Base-by-base conservation (phyloP, 768 basidiomycete genomes). In the Lactarius psammicola region DNA sequence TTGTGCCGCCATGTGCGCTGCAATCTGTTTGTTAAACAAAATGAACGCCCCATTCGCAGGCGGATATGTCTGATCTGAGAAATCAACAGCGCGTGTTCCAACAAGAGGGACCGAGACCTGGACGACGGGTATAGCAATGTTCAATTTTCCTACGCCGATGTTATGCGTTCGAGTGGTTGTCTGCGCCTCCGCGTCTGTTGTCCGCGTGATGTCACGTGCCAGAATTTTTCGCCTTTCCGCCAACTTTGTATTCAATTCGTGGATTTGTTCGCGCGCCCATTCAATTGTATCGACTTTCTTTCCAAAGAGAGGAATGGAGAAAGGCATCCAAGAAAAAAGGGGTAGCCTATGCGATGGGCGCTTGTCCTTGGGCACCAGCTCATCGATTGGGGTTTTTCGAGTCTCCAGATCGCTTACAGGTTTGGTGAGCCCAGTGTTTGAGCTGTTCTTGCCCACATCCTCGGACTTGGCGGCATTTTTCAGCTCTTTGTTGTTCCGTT, bases 281-380 rank as follows among this genome's bases (percentile, higher is more conserved):
- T 94, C 88, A 73, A 98, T 94, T 3, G 90, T 85, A 77, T 98
- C 97, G 18, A 98, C 95, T 75, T 96, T 90, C 75, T 92, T 75
- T 9, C 97, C 97, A 3, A 85, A 77, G 30, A 96, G 79, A 1
- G 85, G 85, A 30, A 89, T 77, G 10, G 81, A 79, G 64, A 85
- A 83, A 0, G 83, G 84, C 54, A 85, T 44, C 69, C 71, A 76
- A 72, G 82, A 82, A 10, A 86, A 80, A 15, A 64, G 73, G 20
- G 75, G 83, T 7, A 95, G 84, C 53, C 88, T 86, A 73, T 93
- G 92, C 0, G 85, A 85, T 0, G 96, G 97, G 2, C 96, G 85
- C 70, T 92, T 79, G 30, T 83, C 81, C 26, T 76, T 77, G 1
- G 94, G 90, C 2, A 97, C 90, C 34, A 87, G 80, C 68, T 72